phyloP scores from a whole-genome alignment of 1,139 yeast genomes.

The Taphrina deformans region DNA sequence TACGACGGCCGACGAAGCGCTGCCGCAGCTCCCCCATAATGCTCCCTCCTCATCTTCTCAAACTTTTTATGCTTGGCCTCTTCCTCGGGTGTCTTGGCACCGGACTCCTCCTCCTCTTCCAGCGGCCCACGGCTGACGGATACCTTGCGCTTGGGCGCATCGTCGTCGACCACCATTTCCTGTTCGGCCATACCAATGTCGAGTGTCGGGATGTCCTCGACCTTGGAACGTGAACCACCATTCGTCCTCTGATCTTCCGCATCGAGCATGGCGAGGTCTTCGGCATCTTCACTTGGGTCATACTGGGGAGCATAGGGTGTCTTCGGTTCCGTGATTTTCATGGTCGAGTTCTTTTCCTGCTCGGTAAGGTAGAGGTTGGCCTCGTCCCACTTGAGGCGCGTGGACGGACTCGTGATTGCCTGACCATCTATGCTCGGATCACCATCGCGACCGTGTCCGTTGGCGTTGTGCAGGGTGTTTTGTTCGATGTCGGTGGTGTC shows the following conservation, averaged over 20 bases:
- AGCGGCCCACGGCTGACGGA: constrained; percentile 47
- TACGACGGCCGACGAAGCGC: constrained; percentile 16
- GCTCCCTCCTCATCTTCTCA: constrained; percentile 30
- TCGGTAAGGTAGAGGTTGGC: constrained; percentile 65
- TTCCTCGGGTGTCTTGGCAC: constrained; percentile 24
- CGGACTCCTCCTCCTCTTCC: constrained; percentile 46
- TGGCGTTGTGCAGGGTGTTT: constrained; percentile 25
- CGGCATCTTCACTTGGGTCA: constrained; percentile 81
- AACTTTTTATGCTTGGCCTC: constrained; percentile 29
- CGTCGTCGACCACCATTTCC: constrained; percentile 30
- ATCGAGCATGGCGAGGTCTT: constrained; percentile 53
- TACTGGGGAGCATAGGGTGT: constrained; percentile 96
- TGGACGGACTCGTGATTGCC: constrained; percentile 6
- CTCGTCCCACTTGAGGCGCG: constrained; percentile 71
- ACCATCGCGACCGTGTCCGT: constrained; percentile 8
- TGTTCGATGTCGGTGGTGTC: constrained; percentile 7
- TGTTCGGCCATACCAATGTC: constrained; percentile 37
- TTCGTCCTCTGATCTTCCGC: constrained; percentile 51
- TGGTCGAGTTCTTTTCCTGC: constrained; percentile 68
- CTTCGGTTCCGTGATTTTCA: constrained; percentile 93
- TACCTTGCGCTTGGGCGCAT: constrained; percentile 41
- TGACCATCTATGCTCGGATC: neutral
- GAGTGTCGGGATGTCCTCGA: constrained; percentile 36
- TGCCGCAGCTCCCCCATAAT: constrained; percentile 29
- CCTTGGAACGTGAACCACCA: constrained; percentile 27